Base-by-base conservation (phyloP, 257 asterid genomes). In the Sherardia arvensis region DNA sequence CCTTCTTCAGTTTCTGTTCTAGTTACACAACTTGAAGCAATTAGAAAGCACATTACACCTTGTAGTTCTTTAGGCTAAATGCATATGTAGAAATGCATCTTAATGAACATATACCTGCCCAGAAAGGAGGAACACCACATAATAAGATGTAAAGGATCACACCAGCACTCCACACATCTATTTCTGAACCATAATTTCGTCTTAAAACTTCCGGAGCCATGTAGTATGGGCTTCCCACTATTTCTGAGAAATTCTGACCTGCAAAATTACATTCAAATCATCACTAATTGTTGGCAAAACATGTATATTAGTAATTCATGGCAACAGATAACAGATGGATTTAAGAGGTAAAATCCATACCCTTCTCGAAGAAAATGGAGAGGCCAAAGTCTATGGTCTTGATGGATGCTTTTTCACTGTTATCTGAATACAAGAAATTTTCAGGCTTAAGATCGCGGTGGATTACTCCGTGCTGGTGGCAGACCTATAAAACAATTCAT, bases 1-100 rank as follows among this genome's bases (percentile, higher is more conserved):
- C 94, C 95, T 78, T 87, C 95, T 80, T 90, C 97, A 3, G 84
- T 85, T 83, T 90, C 97, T 89, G 95, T 83, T 64, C 83, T 75
- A 76, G 78, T 74, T 47, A 51, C 65, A 60, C 68, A 58, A 47
- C 48, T 14, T 11, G 14, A 38, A 18, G 47, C 34, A 67, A 32
- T 69, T 49, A 74, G 66, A 21, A n/a, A 47, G 25, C 25, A 61
- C 0, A 17, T 9, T 20, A n/a, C 34, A 3, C 21, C 21, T 62
- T 40, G 63, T 49, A 49, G 1, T 49, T 6, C 8, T 18, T 23
- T 17, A 48, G 23, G 21, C 1, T 14, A 47, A 18, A 48, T 15
- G n/a, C n/a, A n/a, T n/a, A n/a, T n/a, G n/a, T n/a, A n/a, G n/a
- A n/a, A n/a, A n/a, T n/a, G n/a, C n/a, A n/a, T n/a, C n/a, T n/a